Base-by-base conservation (phyloP, 1,284 basidiomycete genomes). In the Mrakiaceae sp. region DNA sequence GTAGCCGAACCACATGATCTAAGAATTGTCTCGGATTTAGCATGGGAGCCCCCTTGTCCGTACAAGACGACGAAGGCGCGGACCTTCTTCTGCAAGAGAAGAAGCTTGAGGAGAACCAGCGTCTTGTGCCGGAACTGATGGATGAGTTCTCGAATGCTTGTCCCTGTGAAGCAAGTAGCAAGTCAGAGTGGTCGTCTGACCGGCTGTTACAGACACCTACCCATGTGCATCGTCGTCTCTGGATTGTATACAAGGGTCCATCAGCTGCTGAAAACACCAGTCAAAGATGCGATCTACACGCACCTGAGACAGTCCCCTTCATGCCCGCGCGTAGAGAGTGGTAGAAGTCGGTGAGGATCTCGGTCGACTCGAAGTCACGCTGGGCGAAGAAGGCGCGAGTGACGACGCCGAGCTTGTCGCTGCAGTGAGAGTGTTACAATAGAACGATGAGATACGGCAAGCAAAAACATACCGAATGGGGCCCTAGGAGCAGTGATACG, bases 1-100 rank as follows among this genome's bases (percentile, higher is more conserved):
- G 72, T 97, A 93, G 7, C 95, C 95, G 71, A 85, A 96, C 74
- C 98, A 93, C 86, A 98, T 90, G 68, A 98, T 88, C 90, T 94
- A 8, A 27, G 27, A 27, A 44, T 42, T 27, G 12, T 58, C 44
- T 12, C 57, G 27, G 10, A 47, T 49, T 50, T 27, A 47, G 5
- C 16, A 53, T 27, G 46, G 27, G 11, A 27, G 63, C 12, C 53
- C n/a, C 39, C 44, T 3, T 44, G 42, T 39, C 39, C 55, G 42
- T n/a, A 55, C 51, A 68, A 76, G 44, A 46, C 16, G 60, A 27
- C 6, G 6, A 27, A 52, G 27, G 12, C 44, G 67, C 75, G 68
- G 27, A 78, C 91, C 78, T 87, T 81, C 75, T 90, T 90, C 74
- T 99, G 95, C 44, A 98, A 79, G 74, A 98, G 87, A 8, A 99